Base-by-base conservation (phyloP, 148 eudicot genomes). In the Camellia lanceoleosa region DNA sequence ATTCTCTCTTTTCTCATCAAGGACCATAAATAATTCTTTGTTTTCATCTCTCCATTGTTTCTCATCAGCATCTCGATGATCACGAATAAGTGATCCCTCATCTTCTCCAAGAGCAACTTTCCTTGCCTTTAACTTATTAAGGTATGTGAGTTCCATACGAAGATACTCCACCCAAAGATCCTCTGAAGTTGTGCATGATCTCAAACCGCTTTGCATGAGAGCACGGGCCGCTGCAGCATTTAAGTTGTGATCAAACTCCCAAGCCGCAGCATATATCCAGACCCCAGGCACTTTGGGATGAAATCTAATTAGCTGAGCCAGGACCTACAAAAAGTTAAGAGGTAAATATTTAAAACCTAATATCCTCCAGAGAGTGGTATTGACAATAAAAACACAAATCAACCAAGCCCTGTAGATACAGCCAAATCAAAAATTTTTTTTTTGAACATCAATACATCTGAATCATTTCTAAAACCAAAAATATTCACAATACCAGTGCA, bases 211-310 rank as follows among this genome's bases (percentile, higher is more conserved):
- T 78, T 89, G 94, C 98, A 95, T 95, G 8, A 95, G 81, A 20
- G 88, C 89, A 46, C 93, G 92, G 42, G 97, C 98, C 81, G 96
- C 92, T 52, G 79, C 80, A 46, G 73, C 91, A 87, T 93, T 91
- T 72, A 91, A 86, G 87, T 93, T 93, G 64, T 87, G 90, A 84
- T 93, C 98, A 74, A 91, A 95, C 43, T 93, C 96, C 98, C 98
- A 95, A 63, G 94, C 91, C 61, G 98, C 97, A 76, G 98, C 93
- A 87, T 95, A 95, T 66, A 95, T 90, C 97, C 98, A 93, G 6
- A 91, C 93, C 66, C 93, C 94, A 51, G 98, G 94, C 71, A 91
- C 92, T 87, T 90, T 93, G 5, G 98, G 98, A 84, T 93, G 98
- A 82, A 84, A 90, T 77, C 94, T 91, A 60, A 93, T 85, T 67